Conservation (phyloP, 768 basidiomycete genomes). For the Collybia sp. region DNA sequence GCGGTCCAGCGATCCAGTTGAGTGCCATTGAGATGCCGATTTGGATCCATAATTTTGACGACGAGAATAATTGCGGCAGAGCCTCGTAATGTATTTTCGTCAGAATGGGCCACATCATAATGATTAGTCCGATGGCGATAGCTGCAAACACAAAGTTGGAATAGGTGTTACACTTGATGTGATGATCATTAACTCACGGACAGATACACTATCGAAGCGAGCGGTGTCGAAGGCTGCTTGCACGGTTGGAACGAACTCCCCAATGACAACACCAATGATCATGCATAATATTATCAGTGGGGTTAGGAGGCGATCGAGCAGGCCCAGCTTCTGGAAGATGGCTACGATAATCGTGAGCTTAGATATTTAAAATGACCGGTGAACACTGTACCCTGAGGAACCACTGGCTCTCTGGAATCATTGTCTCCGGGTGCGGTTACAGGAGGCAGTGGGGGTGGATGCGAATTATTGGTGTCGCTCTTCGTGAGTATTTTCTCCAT, state of each 20-base stretch:
- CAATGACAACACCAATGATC: slow-evolving; percentile 74
- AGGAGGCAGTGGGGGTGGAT: no score
- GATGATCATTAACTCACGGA: no score
- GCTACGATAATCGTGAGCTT: slow-evolving; percentile 1
- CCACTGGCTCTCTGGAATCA: no score
- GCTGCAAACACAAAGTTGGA: slow-evolving; percentile 39
- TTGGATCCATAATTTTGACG: slow-evolving; percentile 61
- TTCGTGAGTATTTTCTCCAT: no score
- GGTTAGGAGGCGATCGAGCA: slow-evolving; percentile 13
- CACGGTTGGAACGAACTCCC: slow-evolving; percentile 58
- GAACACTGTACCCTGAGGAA: no score
- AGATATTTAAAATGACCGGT: no score
- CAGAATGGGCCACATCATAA: slow-evolving; percentile 87
- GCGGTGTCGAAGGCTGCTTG: slow-evolving; percentile 59
- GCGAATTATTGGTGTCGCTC: no score
- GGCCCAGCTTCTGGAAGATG: slow-evolving; percentile 15
- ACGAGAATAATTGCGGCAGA: no score
- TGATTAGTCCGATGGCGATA: slow-evolving; percentile 73
- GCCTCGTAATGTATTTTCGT: slow-evolving; percentile 73
- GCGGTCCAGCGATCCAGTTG: slow-evolving; percentile 80
- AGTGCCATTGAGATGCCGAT: slow-evolving; percentile 61
- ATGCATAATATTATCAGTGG: slow-evolving; percentile 64
- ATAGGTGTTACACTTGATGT: background rate
- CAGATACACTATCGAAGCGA: no score
- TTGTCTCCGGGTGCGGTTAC: no score